Conservation (phyloP, 768 basidiomycete genomes). For the Calocybe cyanea region DNA sequence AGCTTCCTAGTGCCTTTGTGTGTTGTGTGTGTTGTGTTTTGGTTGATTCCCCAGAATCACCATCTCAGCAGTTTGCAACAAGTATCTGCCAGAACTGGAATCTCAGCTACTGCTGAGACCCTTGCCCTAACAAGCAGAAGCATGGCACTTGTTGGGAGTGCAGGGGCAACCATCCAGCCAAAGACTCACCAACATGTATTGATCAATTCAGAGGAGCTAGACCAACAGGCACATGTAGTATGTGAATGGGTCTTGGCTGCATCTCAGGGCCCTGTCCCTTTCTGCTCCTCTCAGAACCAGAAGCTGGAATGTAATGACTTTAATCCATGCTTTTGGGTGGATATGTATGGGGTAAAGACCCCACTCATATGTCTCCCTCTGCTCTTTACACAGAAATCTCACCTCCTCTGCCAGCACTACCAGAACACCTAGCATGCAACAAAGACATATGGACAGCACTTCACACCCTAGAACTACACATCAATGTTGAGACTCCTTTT, state of each 20-base stretch:
- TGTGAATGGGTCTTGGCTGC: not conserved
- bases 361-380: not conserved
- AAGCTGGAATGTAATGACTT: not conserved
- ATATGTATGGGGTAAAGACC: not conserved
- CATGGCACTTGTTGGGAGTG: conserved; percentile 5
- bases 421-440: conserved; percentile 8
- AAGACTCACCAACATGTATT: no score
- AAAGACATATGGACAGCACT: not conserved
- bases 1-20: no score
- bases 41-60: no score
- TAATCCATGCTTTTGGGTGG: conserved; percentile 4
- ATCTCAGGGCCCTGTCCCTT: not conserved
- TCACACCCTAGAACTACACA: not conserved
- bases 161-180: no score
- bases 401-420: conserved; percentile 12
- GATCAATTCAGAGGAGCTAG: not conserved
- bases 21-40: no score
- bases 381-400: conserved; percentile 7
- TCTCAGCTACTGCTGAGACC: conserved; percentile 3
- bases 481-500: conserved; percentile 4
- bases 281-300: not conserved
- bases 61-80: no score
- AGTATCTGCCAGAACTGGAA: conserved; percentile 6
- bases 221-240: not conserved
- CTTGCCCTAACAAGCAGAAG: conserved; percentile 4